These are phyloP conservation scores for Begonia masoniana DNA, from an alignment of 306 rosid genomes.

Conservation along the genomic window DNA sequence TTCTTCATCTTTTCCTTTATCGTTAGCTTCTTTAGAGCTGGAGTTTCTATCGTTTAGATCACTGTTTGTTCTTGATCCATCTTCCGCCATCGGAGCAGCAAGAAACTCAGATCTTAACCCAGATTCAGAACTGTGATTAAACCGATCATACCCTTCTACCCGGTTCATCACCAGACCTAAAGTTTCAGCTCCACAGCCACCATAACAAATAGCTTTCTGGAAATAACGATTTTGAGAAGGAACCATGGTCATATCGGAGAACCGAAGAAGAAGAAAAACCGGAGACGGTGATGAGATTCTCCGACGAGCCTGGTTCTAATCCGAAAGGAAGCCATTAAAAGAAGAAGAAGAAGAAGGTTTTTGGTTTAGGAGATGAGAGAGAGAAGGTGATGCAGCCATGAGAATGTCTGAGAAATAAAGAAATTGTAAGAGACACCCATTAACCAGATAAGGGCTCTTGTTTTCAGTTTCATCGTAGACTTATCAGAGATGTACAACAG, in stretches of 20 bases:
- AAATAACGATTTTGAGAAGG: slow-evolving; percentile 31
- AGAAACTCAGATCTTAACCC: slow-evolving; percentile 36
- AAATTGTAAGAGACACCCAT: slow-evolving; percentile 37
- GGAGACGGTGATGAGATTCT: no score
- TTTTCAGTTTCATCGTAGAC: slow-evolving; percentile 13
- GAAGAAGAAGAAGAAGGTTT: slow-evolving; percentile 1
- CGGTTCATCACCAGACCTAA: slow-evolving; percentile 11
- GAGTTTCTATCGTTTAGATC: slow-evolving; percentile 7
- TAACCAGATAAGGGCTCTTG: slow-evolving; percentile 23
- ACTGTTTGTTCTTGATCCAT: slow-evolving; percentile 43
- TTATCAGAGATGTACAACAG: slow-evolving; percentile 14
- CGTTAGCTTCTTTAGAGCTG: no score
- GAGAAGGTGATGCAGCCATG: slow-evolving; percentile 24
- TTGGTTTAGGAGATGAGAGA: neutral
- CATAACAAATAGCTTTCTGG: slow-evolving; percentile 17
- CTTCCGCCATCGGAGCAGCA: slow-evolving; percentile 18
- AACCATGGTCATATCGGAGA: slow-evolving; percentile 61
- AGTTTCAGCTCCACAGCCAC: slow-evolving; percentile 13
- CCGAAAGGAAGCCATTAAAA: slow-evolving; percentile 27
- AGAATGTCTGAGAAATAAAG: slow-evolving; percentile 5
- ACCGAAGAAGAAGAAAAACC: no score
- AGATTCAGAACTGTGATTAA: neutral
- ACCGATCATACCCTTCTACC: slow-evolving; percentile 26
- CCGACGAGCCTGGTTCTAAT: neutral
- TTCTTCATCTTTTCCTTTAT: slow-evolving; percentile 12